Evolutionary conservation across 352 stramenopile genomes (phyloP), one percentile per base, ranked within the genome.

Genomic region (Phytophthora podocarpi): DNA sequence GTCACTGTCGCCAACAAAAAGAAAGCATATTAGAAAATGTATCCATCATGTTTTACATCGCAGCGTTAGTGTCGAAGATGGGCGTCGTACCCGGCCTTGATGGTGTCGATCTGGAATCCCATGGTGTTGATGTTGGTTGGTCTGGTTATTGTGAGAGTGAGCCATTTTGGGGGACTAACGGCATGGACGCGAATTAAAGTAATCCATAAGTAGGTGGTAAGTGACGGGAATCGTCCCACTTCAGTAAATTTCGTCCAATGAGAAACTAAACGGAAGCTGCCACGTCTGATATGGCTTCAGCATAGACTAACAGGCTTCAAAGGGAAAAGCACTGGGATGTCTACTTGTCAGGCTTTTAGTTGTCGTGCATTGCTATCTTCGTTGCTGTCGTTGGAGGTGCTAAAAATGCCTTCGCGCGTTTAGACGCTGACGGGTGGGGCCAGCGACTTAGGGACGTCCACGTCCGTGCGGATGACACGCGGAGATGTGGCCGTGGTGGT

Each of bases 401-500:
- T 51, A 45, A 37, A 10, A 28, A 20, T 54, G 47, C n/a, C 8
- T 12, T 1, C 28, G 48, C 18, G 11, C n/a, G 11, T 8, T 52
- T 85, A 91, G 37, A 93, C 81, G 59, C 80, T 90, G 42, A 93
- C 84, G 15, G 80, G 80, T 31, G 84, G 74, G 42, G 82, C 78
- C 32, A 90, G 57, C 37, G 74, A 70, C 62, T 84, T 84, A 53
- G 67, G 68, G 5, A 73, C 68, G 57, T 91, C 80, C 37, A 89
- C 56, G 64, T 91, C 82, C 37, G 70, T 84, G 60, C 74, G 76
- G 47, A 87, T 79, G 59, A 85, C 77, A 61, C 83, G 87, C 12
- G 81, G 79, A 30, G 84, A 91, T 7, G 83, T 70, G 27, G 71
- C 72, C 5, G 64, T 65, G 6, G 62, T 57, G 9, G 65, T 59